phyloP scores from a whole-genome alignment of 176 grass and related monocot species.

The Thinopyrum elongatum region DNA sequence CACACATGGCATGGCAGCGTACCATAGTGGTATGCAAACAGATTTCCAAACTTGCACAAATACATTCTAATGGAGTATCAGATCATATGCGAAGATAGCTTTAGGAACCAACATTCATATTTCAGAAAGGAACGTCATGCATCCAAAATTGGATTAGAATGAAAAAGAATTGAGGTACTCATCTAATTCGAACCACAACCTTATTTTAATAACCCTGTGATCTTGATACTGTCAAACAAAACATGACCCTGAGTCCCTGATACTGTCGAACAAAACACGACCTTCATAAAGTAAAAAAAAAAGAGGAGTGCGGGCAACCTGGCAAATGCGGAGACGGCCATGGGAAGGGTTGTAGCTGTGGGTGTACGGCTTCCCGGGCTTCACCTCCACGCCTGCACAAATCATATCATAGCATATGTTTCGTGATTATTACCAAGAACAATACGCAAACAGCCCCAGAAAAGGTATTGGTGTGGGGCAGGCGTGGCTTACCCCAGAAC shows the following conservation, averaged over 20 bases:
- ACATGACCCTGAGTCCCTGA: background rate
- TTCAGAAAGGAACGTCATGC: background rate
- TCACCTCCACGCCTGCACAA: conserved; percentile 79
- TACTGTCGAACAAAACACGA: background rate
- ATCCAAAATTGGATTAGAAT: background rate
- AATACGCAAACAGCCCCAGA: background rate
- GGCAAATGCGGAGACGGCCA: conserved; percentile 77
- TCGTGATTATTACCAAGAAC: background rate
- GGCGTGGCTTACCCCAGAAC: conserved; percentile 64
- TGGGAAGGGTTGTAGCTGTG: conserved; percentile 58
- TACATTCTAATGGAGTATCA: background rate
- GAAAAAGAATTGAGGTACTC: background rate
- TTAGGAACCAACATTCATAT: background rate
- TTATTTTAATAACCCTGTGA: background rate
- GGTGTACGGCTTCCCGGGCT: conserved; percentile 74
- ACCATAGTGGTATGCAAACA: background rate
- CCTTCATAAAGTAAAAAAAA: background rate
- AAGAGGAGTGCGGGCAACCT: conserved; percentile 35
- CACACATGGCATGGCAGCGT: background rate
- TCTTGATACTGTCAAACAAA: background rate
- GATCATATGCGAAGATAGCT: background rate
- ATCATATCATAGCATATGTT: background rate
- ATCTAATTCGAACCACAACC: background rate
- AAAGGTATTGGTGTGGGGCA: background rate
- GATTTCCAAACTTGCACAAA: background rate